Conservation (phyloP, 495 filamentous ascomycete species). For the Aspergillus hancockii region DNA sequence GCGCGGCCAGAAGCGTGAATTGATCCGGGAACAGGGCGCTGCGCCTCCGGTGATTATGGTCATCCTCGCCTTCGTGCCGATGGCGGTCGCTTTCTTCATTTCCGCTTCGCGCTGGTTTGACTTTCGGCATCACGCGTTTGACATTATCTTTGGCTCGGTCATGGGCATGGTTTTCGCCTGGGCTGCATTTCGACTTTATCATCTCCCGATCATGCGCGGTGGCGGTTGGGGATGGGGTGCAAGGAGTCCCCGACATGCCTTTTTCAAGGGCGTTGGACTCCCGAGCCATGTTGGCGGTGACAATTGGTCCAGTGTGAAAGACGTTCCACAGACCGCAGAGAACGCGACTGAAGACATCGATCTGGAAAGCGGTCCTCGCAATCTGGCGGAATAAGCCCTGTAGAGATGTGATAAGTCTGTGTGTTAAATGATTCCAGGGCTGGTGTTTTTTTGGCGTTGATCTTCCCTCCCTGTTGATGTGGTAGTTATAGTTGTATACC, state of each 20-base stretch:
- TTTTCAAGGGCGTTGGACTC: slow-evolving; percentile 64
- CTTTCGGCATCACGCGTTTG: slow-evolving; percentile 64
- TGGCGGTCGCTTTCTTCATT: slow-evolving; percentile 62
- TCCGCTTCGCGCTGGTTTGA: slow-evolving; percentile 62
- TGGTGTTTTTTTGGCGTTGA: neutral
- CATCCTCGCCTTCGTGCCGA: slow-evolving; percentile 56
- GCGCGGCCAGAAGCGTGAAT: slow-evolving; percentile 24
- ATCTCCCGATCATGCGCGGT: slow-evolving; percentile 64
- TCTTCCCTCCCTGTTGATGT: neutral
- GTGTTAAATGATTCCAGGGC: neutral
- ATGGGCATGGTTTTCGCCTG: slow-evolving; percentile 58
- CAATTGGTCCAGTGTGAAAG: slow-evolving; percentile 26
- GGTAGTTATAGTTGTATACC: neutral
- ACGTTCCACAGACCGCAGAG: neutral
- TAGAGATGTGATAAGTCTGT: neutral
- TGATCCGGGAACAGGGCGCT: slow-evolving; percentile 51
- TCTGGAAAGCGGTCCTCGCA: slow-evolving; percentile 21
- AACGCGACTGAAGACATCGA: slow-evolving; percentile 12
- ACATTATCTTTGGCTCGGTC: slow-evolving; percentile 59
- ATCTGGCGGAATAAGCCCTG: slow-evolving; percentile 16
- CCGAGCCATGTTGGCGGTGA: slow-evolving; percentile 44
- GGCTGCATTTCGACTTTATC: slow-evolving; percentile 65
- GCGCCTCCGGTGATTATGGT: slow-evolving; percentile 61
- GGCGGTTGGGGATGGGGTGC: slow-evolving; percentile 56
- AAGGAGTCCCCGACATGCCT: slow-evolving; percentile 41